A percentile compares a stretch with the other conserved stretches of the same genome.
These are phyloP conservation scores for Sisymbrium irio DNA, from an alignment of 345 rosid genomes.

Conservation along the genomic window DNA sequence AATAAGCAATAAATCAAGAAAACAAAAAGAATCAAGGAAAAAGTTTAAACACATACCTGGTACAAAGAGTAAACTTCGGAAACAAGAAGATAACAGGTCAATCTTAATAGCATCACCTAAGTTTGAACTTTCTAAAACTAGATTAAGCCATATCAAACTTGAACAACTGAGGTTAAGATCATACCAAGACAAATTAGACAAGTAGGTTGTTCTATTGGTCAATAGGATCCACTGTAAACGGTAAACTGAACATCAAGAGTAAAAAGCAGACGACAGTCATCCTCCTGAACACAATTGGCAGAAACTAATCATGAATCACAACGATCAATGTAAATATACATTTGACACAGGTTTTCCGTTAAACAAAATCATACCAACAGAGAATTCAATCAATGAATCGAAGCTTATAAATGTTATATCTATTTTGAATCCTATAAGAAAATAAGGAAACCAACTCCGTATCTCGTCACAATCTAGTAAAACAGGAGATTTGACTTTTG, in stretches of 20 bases:
- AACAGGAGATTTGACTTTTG: too few relatives aligned
- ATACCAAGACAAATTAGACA: constrained; percentile 97
- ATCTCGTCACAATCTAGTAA: too few relatives aligned
- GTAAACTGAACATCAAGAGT: constrained; percentile 93
- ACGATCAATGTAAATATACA: not conserved
- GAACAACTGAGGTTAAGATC: not conserved
- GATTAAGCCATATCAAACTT: not conserved
- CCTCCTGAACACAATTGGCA: constrained; percentile 46
- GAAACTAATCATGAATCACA: constrained; percentile 7
- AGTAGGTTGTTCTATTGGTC: constrained; percentile 85
- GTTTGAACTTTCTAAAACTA: not conserved
- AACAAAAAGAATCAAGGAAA: too few relatives aligned
- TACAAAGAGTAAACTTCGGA: too few relatives aligned
- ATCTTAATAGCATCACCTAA: not conserved
- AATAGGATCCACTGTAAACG: constrained; percentile 78
- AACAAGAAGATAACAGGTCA: too few relatives aligned
- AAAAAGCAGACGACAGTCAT: constrained; percentile 65
- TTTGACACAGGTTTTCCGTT: not conserved
- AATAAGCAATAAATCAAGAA: too few relatives aligned
- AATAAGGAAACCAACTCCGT: too few relatives aligned
- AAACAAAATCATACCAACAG: constrained; percentile 59
- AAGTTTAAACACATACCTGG: too few relatives aligned
- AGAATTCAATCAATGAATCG: constrained; percentile 78
- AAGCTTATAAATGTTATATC: too few relatives aligned
- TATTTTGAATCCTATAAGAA: too few relatives aligned